Conservation (phyloP, 2,329 filamentous ascomycete genomes). For the Ilyonectria mors-panacis region DNA sequence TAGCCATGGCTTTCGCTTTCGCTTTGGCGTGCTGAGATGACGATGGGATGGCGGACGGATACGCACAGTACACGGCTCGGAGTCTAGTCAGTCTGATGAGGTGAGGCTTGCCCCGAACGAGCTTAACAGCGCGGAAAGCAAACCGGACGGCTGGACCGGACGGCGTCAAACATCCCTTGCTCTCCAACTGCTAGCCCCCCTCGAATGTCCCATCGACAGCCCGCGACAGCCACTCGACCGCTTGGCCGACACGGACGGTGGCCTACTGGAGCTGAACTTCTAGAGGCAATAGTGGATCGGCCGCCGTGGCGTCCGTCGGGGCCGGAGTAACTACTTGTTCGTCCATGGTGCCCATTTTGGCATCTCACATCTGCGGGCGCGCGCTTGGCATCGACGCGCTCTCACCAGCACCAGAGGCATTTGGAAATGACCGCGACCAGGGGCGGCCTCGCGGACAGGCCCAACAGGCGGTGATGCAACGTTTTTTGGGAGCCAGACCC, state of each 20-base stretch:
- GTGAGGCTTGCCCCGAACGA: conserved; percentile 38
- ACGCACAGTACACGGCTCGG: conserved; percentile 11
- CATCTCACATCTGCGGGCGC: conserved; percentile 36
- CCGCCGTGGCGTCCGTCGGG: conserved; percentile 26
- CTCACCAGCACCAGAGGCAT: conserved; percentile 22
- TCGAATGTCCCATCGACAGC: conserved; percentile 22
- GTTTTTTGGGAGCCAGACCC: conserved; percentile 16
- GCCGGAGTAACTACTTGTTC: conserved; percentile 34
- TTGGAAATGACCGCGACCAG: conserved; percentile 37
- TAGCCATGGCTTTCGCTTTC: neutral
- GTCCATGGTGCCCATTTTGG: conserved; percentile 32
- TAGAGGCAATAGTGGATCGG: conserved; percentile 27
- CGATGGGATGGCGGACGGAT: conserved; percentile 26
- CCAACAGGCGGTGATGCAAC: conserved; percentile 39
- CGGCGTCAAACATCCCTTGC: conserved; percentile 32
- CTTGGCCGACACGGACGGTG: conserved; percentile 15
- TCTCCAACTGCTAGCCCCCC: conserved; percentile 30
- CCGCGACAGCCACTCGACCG: conserved; percentile 24
- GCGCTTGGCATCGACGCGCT: conserved; percentile 36
- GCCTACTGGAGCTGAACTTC: conserved; percentile 31
- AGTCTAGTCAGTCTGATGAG: conserved; percentile 17
- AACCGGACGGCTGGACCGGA: conserved; percentile 34
- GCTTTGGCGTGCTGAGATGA: conserved; percentile 22
- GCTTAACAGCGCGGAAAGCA: conserved; percentile 43
- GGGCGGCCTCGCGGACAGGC: conserved; percentile 38